A percentile compares a stretch with the other conserved stretches of the same genome.
Conservation (phyloP, 768 basidiomycete genomes). For the Rhodocollybia butyracea region DNA sequence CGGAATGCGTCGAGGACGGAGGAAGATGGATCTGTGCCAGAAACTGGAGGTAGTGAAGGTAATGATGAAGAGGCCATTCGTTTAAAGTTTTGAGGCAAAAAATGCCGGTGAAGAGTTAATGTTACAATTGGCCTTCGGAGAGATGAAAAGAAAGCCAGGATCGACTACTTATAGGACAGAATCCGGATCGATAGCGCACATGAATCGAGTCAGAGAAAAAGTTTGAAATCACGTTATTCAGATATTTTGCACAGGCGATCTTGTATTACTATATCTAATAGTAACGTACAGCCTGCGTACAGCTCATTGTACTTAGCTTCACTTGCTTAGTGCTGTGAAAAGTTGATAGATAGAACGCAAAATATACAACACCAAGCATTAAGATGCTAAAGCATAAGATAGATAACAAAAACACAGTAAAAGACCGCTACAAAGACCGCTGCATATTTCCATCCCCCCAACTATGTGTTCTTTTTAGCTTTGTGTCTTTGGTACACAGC, state of each 20-base stretch:
- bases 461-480: slow-evolving; percentile 2
- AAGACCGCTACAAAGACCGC: background rate
- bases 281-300: too few relatives aligned
- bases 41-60: slow-evolving; percentile 37
- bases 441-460: background rate
- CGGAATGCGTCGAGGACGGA: slow-evolving; percentile 76
- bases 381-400: background rate
- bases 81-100: background rate
- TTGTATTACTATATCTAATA: too few relatives aligned
- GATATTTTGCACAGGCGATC: background rate
- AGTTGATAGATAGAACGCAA: background rate
- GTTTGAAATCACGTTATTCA: background rate
- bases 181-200: background rate
- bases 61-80: slow-evolving; percentile 27
- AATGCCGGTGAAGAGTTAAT: background rate
- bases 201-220: background rate
- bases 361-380: slow-evolving; percentile 1
- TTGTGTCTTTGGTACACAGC: slow-evolving; percentile 9
- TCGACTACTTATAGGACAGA: background rate
- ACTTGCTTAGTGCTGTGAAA: background rate
- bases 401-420: slow-evolving; percentile 8
- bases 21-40: slow-evolving; percentile 57
- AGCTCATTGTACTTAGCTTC: too few relatives aligned
- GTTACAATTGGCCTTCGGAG: slow-evolving; percentile 4
- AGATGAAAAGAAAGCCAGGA: slow-evolving; percentile 1